Conservation (phyloP, 1,284 basidiomycete genomes). For the Mycena citricolor region DNA sequence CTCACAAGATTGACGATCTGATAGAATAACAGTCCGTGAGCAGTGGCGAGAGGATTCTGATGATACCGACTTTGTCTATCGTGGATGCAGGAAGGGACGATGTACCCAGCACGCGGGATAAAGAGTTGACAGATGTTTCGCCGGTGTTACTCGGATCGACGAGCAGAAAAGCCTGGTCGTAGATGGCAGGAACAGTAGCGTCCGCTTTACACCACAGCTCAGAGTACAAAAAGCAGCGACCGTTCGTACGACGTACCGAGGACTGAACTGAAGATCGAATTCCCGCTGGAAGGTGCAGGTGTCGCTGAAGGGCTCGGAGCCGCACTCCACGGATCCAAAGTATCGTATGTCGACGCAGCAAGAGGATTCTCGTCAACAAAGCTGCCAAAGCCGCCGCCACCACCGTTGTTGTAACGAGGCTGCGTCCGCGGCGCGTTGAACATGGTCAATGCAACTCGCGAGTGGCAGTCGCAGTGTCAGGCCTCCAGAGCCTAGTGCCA, state of each 20-base stretch:
- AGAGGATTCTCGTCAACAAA: slow-evolving; percentile 78
- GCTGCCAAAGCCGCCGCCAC: slow-evolving; percentile 63
- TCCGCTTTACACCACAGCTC: slow-evolving; percentile 46
- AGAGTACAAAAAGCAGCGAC: slow-evolving; percentile 31
- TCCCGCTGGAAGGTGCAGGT: slow-evolving; percentile 42
- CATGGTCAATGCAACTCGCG: slow-evolving; percentile 51
- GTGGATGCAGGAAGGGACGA: slow-evolving; percentile 77
- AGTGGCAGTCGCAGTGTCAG: too few relatives aligned
- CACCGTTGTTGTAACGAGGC: slow-evolving; percentile 60
- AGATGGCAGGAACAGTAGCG: slow-evolving; percentile 78
- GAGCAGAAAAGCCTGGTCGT: slow-evolving; percentile 69
- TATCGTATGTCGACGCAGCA: slow-evolving; percentile 72
- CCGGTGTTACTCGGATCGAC: slow-evolving; percentile 69
- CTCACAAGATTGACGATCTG: slow-evolving; percentile 85
- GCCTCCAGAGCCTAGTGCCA: too few relatives aligned
- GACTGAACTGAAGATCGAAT: slow-evolving; percentile 63
- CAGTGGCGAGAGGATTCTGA: not conserved
- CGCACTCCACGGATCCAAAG: slow-evolving; percentile 86
- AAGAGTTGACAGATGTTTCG: slow-evolving; percentile 76
- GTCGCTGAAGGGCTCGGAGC: slow-evolving; percentile 76
- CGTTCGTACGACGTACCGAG: slow-evolving; percentile 59
- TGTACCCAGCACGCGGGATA: slow-evolving; percentile 76
- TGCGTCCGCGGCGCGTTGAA: slow-evolving; percentile 76
- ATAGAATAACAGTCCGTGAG: slow-evolving; percentile 3
- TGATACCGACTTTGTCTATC: slow-evolving; percentile 69